These are phyloP conservation scores for Telfairia occidentalis DNA, from an alignment of 331 rosid species.

Conservation along the genomic window DNA sequence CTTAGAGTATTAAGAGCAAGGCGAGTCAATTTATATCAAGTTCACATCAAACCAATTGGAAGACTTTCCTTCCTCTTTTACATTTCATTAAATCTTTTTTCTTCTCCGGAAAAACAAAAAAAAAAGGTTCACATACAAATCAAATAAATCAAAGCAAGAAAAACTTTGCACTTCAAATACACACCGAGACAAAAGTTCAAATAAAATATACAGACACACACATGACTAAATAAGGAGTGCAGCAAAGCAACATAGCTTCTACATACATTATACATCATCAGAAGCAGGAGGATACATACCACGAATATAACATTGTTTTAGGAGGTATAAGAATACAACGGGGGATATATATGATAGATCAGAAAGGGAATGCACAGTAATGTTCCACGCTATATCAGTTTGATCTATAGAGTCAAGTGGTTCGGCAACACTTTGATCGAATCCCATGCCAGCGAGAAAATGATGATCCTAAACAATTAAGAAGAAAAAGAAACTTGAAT, in stretches of 20 bases:
- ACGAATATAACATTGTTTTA: constrained; percentile 63
- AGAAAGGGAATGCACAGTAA: constrained; percentile 58
- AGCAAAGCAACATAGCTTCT: background rate
- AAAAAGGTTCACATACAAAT: background rate
- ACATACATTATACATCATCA: background rate
- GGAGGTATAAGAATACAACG: constrained; percentile 56
- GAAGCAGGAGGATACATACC: constrained; percentile 36
- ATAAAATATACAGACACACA: background rate
- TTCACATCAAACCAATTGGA: background rate
- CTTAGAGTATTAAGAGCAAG: background rate
- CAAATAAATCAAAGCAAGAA: background rate
- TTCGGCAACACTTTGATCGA: constrained; percentile 34
- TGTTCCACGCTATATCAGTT: constrained; percentile 21
- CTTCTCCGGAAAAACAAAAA: background rate
- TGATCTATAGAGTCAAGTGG: constrained; percentile 18
- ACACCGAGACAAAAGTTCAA: background rate
- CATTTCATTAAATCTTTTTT: background rate
- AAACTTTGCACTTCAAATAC: background rate
- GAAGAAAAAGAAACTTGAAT: constrained; percentile 9
- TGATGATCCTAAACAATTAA: constrained; percentile 12
- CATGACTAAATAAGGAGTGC: background rate
- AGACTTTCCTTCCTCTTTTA: background rate
- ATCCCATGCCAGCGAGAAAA: constrained; percentile 35
- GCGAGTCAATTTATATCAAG: background rate
- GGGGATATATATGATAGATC: constrained; percentile 64